Evolutionary conservation across 148 eudicot species (phyloP), one percentile per base, ranked within the genome.

Genomic region (Drosera capensis): DNA sequence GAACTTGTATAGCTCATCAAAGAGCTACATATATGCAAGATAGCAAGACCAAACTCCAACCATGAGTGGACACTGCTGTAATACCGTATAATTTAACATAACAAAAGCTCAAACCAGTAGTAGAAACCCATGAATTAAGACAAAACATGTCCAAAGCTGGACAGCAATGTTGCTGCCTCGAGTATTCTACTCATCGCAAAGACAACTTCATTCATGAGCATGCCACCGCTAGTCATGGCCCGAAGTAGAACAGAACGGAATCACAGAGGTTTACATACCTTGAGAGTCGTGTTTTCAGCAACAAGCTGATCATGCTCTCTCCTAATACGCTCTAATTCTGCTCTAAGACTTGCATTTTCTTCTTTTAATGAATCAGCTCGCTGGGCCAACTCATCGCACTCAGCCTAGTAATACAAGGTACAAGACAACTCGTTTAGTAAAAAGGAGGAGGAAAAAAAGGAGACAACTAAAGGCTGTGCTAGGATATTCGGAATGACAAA

Each of bases 351-450:
- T 14, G 86, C 71, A 65, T 88, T 88, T 54, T 88, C 97, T 52
- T 83, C 92, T 54, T 73, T 80, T 60, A 88, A 62, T 49, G 54
- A 59, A 28, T 83, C 94, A 62, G 97, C 86, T 52, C 87, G 97
- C 61, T 75, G 87, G 28, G 86, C 86, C 56, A 88, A 55, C 68
- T 83, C 97, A 49, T 88, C 97, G 38, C 97, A 88, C 70, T 83
- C 93, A 21, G 92, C 92, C 97, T 88, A 59, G 40, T 46, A 31
- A 41, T 42, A 11, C 47, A 45, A 49, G 20, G 18, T 16, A 18
- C 21, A 20, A 12, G 39, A 16, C 25, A 47, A 2, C 20, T 20
- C 0, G 14, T 8, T n/a, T n/a, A n/a, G n/a, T n/a, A 24, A 20
- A 16, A 29, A 46, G 29, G 24, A 22, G 1, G 25, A 14, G 35